These are phyloP conservation scores for Scutellaria barbata DNA, from an alignment of 257 asterid genomes.

Conservation along the genomic window DNA sequence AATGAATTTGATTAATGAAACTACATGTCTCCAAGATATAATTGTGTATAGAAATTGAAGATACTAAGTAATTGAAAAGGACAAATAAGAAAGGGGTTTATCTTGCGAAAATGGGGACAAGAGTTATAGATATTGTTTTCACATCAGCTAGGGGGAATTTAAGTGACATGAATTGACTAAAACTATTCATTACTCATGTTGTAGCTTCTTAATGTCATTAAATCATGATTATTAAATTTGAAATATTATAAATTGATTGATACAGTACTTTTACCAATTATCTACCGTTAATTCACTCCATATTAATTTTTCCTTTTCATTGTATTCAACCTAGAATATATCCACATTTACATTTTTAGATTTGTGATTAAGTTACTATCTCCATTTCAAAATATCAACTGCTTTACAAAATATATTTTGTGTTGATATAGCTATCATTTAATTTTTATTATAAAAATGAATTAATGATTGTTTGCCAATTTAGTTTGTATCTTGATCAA, in stretches of 20 bases:
- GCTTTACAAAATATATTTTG: too few species aligned
- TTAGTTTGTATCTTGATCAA: too few species aligned
- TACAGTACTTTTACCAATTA: background rate
- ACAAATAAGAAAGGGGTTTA: background rate
- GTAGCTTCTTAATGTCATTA: constrained; percentile 19
- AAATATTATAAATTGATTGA: constrained; percentile 25
- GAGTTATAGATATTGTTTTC: constrained; percentile 12
- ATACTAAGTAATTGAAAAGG: background rate
- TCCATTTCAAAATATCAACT: too few species aligned
- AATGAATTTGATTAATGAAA: too few species aligned
- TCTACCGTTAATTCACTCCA: background rate
- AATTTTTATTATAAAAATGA: too few species aligned
- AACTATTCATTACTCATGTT: constrained; percentile 10
- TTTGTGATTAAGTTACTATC: too few species aligned
- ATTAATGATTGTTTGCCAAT: too few species aligned
- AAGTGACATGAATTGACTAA: constrained; percentile 4
- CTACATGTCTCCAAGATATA: too few species aligned
- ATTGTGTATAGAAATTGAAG: background rate
- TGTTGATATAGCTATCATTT: too few species aligned
- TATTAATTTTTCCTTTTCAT: background rate
- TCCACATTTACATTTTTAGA: background rate
- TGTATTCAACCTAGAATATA: background rate
- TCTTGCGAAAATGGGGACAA: constrained; percentile 22
- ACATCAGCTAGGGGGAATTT: constrained; percentile 33
- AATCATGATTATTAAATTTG: constrained; percentile 14